Percentiles rank a stretch among this genome's conserved stretches.
Evolutionary conservation across 1,139 yeast genomes (phyloP).

Genomic region (Candida albicans): DNA sequence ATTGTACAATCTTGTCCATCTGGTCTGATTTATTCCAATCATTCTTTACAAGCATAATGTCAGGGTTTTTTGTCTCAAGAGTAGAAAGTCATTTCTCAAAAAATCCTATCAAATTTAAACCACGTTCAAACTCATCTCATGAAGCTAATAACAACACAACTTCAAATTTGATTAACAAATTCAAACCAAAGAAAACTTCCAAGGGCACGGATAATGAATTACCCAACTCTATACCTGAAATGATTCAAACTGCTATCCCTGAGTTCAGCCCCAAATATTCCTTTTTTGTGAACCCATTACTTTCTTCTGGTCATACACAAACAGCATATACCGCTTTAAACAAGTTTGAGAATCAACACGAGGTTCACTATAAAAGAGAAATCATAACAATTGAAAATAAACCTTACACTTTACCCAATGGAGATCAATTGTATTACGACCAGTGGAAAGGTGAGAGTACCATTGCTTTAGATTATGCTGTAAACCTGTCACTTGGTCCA

Average conservation of each 20-base stretch:
- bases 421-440: slow-evolving; percentile 38
- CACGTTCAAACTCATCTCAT: slow-evolving; percentile 4
- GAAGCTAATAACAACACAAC: slow-evolving; percentile 2
- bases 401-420: slow-evolving; percentile 27
- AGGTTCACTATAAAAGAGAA: slow-evolving; percentile 39
- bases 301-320: slow-evolving; percentile 46
- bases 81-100: slow-evolving; percentile 29
- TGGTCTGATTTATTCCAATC: no score
- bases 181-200: slow-evolving; percentile 1
- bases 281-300: slow-evolving; percentile 38
- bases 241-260: slow-evolving; percentile 29
- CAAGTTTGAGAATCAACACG: slow-evolving; percentile 36
- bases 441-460: slow-evolving; percentile 44
- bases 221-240: slow-evolving; percentile 23
- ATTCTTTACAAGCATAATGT: not conserved
- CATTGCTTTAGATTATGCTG: slow-evolving; percentile 44
- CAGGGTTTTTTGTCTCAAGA: slow-evolving; percentile 21
- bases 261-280: slow-evolving; percentile 34
- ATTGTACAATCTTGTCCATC: no score
- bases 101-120: slow-evolving; percentile 26
- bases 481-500: slow-evolving; percentile 9
- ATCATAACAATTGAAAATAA: slow-evolving; percentile 34
- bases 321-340: slow-evolving; percentile 47
- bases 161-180: slow-evolving; percentile 2
- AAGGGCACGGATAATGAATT: not conserved